Percentiles rank a stretch among this genome's conserved stretches.
Conservation (phyloP, 2,329 filamentous ascomycete species). For the Diaporthe citriasiana region DNA sequence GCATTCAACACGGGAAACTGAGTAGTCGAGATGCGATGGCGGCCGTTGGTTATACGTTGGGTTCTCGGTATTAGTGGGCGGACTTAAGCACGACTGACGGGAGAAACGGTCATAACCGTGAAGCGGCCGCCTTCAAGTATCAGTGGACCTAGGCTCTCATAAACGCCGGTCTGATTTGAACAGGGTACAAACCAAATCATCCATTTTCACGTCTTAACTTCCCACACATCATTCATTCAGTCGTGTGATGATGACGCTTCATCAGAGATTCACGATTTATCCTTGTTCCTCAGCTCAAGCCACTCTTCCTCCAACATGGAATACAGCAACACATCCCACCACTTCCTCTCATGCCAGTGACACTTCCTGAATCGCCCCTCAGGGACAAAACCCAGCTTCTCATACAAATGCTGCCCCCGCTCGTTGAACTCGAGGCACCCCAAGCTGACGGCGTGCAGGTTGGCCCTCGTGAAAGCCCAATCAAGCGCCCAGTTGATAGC, state of each 20-base stretch:
- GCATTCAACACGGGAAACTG: too few species aligned
- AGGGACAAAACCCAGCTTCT: conserved; percentile 59
- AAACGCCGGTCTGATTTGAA: neutral
- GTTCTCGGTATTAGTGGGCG: conserved; percentile 23
- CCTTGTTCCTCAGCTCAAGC: conserved; percentile 44
- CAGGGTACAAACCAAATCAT: neutral
- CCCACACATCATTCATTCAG: too few species aligned
- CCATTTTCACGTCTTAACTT: neutral
- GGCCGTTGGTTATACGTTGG: neutral
- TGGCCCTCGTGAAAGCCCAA: conserved; percentile 61
- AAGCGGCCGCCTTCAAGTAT: neutral
- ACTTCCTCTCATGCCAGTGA: conserved; percentile 59
- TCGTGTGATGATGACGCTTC: neutral
- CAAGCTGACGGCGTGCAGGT: conserved; percentile 60
- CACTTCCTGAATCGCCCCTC: conserved; percentile 60
- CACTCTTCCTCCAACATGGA: conserved; percentile 58
- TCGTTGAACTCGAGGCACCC: conserved; percentile 58
- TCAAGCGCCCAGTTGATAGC: conserved; percentile 62
- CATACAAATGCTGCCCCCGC: conserved; percentile 58
- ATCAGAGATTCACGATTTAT: neutral
- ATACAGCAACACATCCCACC: conserved; percentile 52
- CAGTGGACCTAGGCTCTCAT: neutral
- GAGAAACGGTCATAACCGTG: neutral
- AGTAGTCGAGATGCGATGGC: neutral
- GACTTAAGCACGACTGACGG: conserved; percentile 1